Evolutionary conservation across 805 yeast species (phyloP).

Genomic region (Myxozyma udenii): DNA sequence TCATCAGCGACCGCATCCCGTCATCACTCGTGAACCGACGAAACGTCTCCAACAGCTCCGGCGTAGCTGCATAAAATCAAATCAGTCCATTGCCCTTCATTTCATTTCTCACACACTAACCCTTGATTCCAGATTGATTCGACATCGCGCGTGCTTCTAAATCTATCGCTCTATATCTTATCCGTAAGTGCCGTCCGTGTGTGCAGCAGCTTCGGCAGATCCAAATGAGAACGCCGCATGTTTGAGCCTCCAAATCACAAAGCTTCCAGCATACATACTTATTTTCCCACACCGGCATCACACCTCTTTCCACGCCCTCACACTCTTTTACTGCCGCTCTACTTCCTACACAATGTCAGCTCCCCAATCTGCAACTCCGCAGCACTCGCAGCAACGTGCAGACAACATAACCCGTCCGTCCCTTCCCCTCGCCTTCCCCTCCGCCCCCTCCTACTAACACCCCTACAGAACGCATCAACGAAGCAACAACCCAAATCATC

Average conservation of each 20-base stretch:
- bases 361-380: not conserved
- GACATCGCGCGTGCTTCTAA: conserved; percentile 49
- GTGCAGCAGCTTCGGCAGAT: not conserved
- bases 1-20: conserved; percentile 40
- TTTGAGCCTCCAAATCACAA: not conserved
- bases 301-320: not conserved
- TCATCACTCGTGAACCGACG: conserved; percentile 41
- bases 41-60: conserved; percentile 48
- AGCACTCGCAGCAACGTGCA: conserved; percentile 16
- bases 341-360: conserved; percentile 3
- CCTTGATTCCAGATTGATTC: conserved; percentile 59
- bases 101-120: conserved; percentile 32
- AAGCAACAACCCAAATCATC: conserved; percentile 19
- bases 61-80: conserved; percentile 39
- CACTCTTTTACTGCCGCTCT: not conserved
- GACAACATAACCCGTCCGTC: conserved; percentile 20
- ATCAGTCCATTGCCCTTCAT: not conserved
- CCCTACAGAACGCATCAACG: conserved; percentile 26
- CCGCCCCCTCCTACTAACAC: not conserved
- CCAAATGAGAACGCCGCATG: not conserved
- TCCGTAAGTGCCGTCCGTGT: not conserved
- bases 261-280: not conserved
- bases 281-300: not conserved
- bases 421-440: not conserved
- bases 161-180: not conserved